Evolutionary conservation across 192 early-diverging fungal genomes (phyloP).

Genomic region (Backusella parvicylindrica): DNA sequence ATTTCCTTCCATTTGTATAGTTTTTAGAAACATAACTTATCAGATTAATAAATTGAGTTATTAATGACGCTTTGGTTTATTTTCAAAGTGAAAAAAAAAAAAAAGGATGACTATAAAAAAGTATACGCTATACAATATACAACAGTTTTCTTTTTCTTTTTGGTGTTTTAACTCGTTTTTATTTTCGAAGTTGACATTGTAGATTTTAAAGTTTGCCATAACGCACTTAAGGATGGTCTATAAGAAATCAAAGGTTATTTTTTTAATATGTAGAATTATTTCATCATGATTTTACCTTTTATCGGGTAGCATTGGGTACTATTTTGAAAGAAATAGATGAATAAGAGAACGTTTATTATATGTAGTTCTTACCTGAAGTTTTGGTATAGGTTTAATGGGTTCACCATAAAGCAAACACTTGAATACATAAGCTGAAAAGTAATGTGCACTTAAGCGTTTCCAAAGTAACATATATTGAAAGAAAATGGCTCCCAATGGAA

Average conservation of each 20-base stretch:
- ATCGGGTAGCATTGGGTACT: conserved; percentile 78
- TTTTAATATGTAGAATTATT: background rate
- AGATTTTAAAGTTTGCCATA: conserved; percentile 11
- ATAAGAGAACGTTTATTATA: conserved; percentile 7
- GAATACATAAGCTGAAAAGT: conserved; percentile 74
- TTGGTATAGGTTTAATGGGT: conserved; percentile 76
- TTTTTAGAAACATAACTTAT: too few relatives aligned
- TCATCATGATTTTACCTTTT: conserved; percentile 31
- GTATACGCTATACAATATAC: too few relatives aligned
- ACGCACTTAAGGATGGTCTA: conserved; percentile 4
- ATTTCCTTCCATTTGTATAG: too few relatives aligned
- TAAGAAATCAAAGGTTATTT: background rate
- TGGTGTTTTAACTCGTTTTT: background rate
- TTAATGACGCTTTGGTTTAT: too few relatives aligned
- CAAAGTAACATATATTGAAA: conserved; percentile 90
- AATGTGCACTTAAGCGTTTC: conserved; percentile 73
- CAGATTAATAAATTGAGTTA: too few relatives aligned
- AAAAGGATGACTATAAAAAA: too few relatives aligned
- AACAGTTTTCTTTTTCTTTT: background rate
- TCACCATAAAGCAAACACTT: conserved; percentile 76
- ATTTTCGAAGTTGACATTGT: background rate
- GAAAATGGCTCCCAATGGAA: conserved; percentile 76
- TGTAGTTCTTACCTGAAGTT: conserved; percentile 44
- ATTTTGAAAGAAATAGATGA: background rate
- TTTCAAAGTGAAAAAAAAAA: background rate